phyloP scores from a whole-genome alignment of 2,329 filamentous ascomycete species.

The Aspergillus pseudotamarii region DNA sequence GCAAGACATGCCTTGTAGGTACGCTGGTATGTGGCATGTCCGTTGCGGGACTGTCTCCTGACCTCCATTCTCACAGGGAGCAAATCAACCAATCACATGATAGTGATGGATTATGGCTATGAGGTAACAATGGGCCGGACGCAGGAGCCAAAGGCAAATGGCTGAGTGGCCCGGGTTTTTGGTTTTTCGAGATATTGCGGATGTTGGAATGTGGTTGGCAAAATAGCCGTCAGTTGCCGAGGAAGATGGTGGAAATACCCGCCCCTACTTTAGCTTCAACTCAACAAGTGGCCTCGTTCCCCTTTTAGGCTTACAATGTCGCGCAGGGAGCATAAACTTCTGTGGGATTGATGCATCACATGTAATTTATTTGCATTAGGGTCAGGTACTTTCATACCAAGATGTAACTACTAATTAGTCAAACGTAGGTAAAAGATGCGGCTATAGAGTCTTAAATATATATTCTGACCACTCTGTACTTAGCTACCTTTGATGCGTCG shows the following conservation, averaged over 20 bases:
- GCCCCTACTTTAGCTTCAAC: not conserved
- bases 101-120: not conserved
- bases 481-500: not conserved
- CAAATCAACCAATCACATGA: conserved; percentile 19
- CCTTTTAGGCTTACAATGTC: not conserved
- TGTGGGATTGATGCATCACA: not conserved
- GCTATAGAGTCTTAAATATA: not conserved
- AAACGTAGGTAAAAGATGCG: too few species aligned
- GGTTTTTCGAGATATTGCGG: conserved; percentile 8
- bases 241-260: conserved; percentile 11
- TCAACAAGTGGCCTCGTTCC: not conserved
- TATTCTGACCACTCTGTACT: not conserved
- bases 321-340: not conserved
- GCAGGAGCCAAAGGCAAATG: not conserved
- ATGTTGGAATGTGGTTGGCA: conserved; percentile 2
- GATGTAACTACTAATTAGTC: not conserved
- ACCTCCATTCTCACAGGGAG: conserved; percentile 23
- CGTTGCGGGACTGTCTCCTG: conserved; percentile 19
- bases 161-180: not conserved
- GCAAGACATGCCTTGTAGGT: conserved; percentile 59
- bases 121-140: not conserved
- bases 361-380: not conserved
- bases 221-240: conserved; percentile 25
- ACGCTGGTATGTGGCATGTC: conserved; percentile 46
- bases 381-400: not conserved